These are phyloP conservation scores for Veloporphyrellus conicus DNA, from an alignment of 1,284 basidiomycete genomes.

Conservation along the genomic window DNA sequence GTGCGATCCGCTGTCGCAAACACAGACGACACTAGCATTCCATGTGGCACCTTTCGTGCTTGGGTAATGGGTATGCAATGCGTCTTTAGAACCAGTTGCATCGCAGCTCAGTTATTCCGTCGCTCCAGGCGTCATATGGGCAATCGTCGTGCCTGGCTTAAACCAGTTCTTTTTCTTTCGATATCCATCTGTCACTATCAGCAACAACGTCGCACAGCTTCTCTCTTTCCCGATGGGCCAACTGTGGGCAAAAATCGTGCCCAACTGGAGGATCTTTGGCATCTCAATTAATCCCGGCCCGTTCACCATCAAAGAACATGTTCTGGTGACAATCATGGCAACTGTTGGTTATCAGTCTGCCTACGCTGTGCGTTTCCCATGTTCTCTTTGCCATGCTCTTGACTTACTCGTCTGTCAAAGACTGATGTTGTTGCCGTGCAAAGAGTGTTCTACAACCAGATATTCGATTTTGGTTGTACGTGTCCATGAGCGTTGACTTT, in stretches of 20 bases:
- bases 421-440: slow-evolving; percentile 69
- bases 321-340: slow-evolving; percentile 73
- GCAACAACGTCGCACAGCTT: slow-evolving; percentile 63
- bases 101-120: not conserved
- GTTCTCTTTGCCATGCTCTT: not conserved
- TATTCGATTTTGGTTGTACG: slow-evolving; percentile 57
- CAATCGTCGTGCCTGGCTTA: slow-evolving; percentile 55
- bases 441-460: slow-evolving; percentile 63
- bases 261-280: slow-evolving; percentile 56
- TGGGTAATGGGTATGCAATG: slow-evolving; percentile 55
- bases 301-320: slow-evolving; percentile 71
- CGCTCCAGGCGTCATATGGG: slow-evolving; percentile 42
- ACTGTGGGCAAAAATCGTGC: slow-evolving; percentile 52
- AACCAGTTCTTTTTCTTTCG: slow-evolving; percentile 70
- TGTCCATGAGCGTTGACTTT: not conserved
- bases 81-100: not conserved
- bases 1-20: slow-evolving; percentile 66
- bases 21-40: slow-evolving; percentile 63
- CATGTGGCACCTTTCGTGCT: slow-evolving; percentile 58
- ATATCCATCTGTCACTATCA: slow-evolving; percentile 52
- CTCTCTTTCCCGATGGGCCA: slow-evolving; percentile 63
- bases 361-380: slow-evolving; percentile 21
- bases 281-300: slow-evolving; percentile 63
- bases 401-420: slow-evolving; percentile 10
- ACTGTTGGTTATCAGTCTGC: slow-evolving; percentile 53